phyloP scores from a whole-genome alignment of 805 yeast genomes.

The Candida germanica region DNA sequence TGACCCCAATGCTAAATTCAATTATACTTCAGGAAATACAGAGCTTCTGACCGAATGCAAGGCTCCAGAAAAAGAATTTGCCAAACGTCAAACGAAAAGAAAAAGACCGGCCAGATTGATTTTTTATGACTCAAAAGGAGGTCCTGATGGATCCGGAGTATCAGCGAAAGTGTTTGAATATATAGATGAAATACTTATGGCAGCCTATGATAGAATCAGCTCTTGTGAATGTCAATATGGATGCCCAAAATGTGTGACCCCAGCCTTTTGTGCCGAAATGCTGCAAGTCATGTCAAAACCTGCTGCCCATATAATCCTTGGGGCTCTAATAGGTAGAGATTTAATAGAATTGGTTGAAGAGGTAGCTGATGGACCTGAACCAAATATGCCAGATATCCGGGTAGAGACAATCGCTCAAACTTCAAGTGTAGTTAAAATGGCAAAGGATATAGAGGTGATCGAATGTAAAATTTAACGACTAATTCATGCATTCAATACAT shows the following conservation, averaged over 20 bases:
- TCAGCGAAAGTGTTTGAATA: constrained; percentile 77
- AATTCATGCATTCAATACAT: too few species aligned
- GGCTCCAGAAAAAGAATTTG: constrained; percentile 95
- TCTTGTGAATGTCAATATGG: constrained; percentile 75
- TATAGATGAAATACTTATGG: constrained; percentile 59
- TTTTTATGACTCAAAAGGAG: constrained; percentile 82
- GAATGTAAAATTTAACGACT: too few species aligned
- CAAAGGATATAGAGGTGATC: constrained; percentile 51
- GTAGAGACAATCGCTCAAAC: constrained; percentile 69
- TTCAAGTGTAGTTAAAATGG: constrained; percentile 53
- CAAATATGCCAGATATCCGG: constrained; percentile 62
- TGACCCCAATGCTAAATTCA: constrained; percentile 28
- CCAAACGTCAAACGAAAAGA: constrained; percentile 65
- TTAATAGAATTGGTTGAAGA: constrained; percentile 41
- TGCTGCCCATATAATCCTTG: constrained; percentile 72
- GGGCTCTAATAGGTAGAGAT: constrained; percentile 54
- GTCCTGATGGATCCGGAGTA: constrained; percentile 75
- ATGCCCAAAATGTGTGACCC: constrained; percentile 85
- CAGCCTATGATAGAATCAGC: constrained; percentile 56
- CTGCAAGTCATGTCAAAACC: constrained; percentile 82
- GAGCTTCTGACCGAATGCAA: constrained; percentile 93
- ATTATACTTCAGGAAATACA: constrained; percentile 30
- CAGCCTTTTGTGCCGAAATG: constrained; percentile 75
- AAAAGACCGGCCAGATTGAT: constrained; percentile 84
- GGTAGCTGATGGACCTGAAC: constrained; percentile 71